These are phyloP conservation scores for Hericium rajendrae DNA, from an alignment of 768 basidiomycete species.

Conservation along the genomic window DNA sequence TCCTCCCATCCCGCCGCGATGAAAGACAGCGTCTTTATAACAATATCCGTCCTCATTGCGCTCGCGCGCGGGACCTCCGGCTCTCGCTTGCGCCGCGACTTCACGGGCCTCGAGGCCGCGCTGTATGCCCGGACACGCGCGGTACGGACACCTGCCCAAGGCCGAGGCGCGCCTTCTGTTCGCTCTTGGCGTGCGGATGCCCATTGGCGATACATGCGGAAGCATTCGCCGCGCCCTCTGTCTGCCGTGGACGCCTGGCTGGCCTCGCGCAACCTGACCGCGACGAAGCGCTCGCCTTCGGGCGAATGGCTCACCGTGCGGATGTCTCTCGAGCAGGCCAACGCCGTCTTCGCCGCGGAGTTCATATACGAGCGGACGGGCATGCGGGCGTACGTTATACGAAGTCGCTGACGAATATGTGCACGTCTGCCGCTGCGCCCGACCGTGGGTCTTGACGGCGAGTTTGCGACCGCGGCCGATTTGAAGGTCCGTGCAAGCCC, in stretches of 20 bases:
- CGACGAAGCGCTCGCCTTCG: conserved; percentile 6
- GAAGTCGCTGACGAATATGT: no score
- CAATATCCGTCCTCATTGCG: no score
- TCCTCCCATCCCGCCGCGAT: no score
- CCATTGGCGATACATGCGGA: no score
- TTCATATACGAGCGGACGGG: conserved; percentile 8
- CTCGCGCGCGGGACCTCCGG: background rate
- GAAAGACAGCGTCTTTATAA: no score
- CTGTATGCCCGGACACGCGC: background rate
- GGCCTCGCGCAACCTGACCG: conserved; percentile 5
- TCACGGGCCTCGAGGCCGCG: background rate
- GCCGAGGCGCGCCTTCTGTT: no score
- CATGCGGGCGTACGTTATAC: no score
- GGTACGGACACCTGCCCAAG: background rate
- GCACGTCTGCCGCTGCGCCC: no score
- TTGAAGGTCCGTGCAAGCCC: background rate
- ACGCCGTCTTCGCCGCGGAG: conserved; percentile 10
- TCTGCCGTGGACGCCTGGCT: conserved; percentile 8
- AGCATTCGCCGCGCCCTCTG: no score
- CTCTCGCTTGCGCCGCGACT: background rate
- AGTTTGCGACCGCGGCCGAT: no score
- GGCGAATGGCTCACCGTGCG: conserved; percentile 21
- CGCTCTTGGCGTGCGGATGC: no score
- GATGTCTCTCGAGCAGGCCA: conserved; percentile 8
- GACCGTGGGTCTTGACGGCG: no score